phyloP scores from a whole-genome alignment of 305 asterid genomes.

The Fraxinus baroniana region DNA sequence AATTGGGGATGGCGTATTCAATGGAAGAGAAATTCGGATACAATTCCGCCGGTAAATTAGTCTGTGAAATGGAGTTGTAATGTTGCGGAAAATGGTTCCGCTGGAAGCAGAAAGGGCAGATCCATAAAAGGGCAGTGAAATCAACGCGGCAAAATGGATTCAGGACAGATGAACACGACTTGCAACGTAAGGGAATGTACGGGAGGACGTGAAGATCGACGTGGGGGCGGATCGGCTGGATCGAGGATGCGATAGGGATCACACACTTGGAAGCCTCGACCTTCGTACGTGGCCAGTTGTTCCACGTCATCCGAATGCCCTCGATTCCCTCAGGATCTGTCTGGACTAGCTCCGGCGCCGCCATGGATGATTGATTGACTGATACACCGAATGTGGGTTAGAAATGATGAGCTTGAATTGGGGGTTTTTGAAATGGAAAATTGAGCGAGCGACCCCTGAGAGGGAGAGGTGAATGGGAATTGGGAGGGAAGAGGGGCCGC shows the following conservation, averaged over 20 bases:
- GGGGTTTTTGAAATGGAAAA: neutral
- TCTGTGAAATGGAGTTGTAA: slow-evolving; percentile 63
- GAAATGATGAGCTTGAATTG: neutral
- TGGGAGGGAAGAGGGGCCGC: slow-evolving; percentile 11
- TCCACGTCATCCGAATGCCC: slow-evolving; percentile 96
- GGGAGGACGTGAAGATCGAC: slow-evolving; percentile 67
- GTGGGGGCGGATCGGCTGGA: slow-evolving; percentile 88
- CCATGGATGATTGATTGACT: slow-evolving; percentile 16
- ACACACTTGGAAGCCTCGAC: slow-evolving; percentile 94
- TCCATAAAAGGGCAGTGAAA: slow-evolving; percentile 84
- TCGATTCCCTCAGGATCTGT: slow-evolving; percentile 91
- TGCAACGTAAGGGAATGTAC: slow-evolving; percentile 79
- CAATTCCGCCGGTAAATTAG: slow-evolving; percentile 81
- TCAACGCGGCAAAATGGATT: slow-evolving; percentile 86
- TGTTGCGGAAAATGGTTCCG: slow-evolving; percentile 83
- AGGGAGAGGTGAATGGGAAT: neutral
- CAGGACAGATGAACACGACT: slow-evolving; percentile 69
- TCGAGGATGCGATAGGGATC: slow-evolving; percentile 91
- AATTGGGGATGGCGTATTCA: slow-evolving; percentile 48
- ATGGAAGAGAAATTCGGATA: slow-evolving; percentile 81
- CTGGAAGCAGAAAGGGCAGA: slow-evolving; percentile 94
- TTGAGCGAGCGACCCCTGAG: slow-evolving; percentile 4
- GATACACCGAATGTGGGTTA: neutral
- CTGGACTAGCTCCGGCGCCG: slow-evolving; percentile 86
- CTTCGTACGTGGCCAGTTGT: slow-evolving; percentile 83